phyloP scores from a whole-genome alignment of 2,329 filamentous ascomycete species.

The Aureobasidium lini region DNA sequence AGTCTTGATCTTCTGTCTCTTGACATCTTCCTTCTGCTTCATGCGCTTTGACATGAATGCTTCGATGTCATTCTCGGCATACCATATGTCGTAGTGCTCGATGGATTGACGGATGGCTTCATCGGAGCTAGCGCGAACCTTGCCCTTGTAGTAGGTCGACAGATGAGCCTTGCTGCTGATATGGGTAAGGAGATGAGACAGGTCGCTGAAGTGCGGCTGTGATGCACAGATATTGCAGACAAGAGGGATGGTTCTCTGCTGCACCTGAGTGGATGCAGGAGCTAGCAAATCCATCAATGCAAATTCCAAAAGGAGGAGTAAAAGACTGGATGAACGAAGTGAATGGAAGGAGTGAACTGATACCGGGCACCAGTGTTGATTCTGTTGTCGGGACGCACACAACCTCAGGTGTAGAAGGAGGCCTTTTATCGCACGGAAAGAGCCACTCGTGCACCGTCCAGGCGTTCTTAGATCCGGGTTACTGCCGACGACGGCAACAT shows the following conservation, averaged over 20 bases:
- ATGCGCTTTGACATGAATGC: conserved; percentile 70
- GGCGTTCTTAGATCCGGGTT: background rate
- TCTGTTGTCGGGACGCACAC: background rate
- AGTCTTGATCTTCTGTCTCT: conserved; percentile 4
- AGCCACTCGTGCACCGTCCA: background rate
- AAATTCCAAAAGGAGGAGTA: background rate
- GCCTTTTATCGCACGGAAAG: background rate
- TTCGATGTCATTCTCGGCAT: conserved; percentile 61
- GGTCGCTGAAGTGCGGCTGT: conserved; percentile 74
- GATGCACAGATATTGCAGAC: conserved; percentile 78
- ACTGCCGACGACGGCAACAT: background rate
- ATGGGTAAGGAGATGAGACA: conserved; percentile 87
- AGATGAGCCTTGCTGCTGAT: conserved; percentile 89
- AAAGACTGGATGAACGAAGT: background rate
- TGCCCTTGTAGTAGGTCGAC: conserved; percentile 72
- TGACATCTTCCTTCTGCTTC: conserved; percentile 55
- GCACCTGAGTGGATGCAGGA: background rate
- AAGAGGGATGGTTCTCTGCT: conserved; percentile 44
- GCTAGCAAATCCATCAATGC: background rate
- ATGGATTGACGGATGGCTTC: conserved; percentile 52
- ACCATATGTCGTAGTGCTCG: conserved; percentile 71
- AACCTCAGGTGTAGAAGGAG: background rate
- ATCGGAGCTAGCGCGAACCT: conserved; percentile 64
- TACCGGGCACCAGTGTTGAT: background rate
- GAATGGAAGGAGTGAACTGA: conserved; percentile 9